Conservation (phyloP, 2,329 filamentous ascomycete species). For the Hypoxylon sp. region DNA sequence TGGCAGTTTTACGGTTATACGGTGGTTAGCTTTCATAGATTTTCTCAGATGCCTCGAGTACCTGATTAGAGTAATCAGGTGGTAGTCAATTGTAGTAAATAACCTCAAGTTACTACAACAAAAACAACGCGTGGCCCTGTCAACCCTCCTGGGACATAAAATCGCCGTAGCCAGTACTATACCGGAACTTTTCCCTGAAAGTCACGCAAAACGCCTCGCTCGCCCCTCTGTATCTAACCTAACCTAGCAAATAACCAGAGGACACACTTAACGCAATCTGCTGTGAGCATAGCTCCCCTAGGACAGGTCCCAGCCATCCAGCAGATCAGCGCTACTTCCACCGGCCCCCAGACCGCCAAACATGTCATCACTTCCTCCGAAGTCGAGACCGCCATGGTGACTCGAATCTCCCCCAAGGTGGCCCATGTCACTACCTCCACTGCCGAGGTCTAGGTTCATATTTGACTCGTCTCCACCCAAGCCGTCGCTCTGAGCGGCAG, state of each 20-base stretch:
- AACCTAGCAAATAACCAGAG: background rate
- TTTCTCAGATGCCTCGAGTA: background rate
- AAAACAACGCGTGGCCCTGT: background rate
- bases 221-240: background rate
- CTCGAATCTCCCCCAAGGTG: constrained; percentile 55
- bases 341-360: constrained; percentile 57
- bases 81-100: background rate
- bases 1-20: background rate
- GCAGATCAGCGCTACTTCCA: constrained; percentile 47
- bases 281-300: constrained; percentile 26
- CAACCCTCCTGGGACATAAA: background rate
- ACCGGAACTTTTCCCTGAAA: background rate
- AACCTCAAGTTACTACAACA: background rate
- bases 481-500: constrained; percentile 59
- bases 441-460: constrained; percentile 58
- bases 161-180: background rate
- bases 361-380: constrained; percentile 61
- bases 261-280: background rate
- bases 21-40: background rate
- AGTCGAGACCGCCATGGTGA: constrained; percentile 57
- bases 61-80: background rate
- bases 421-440: constrained; percentile 54
- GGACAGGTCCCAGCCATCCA: constrained; percentile 53
- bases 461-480: constrained; percentile 57
- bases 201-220: constrained; percentile 30